A percentile compares a stretch with the other conserved stretches of the same genome.
Evolutionary conservation across 441 rosid species (phyloP).

Genomic region (Francoa sonchifolia): DNA sequence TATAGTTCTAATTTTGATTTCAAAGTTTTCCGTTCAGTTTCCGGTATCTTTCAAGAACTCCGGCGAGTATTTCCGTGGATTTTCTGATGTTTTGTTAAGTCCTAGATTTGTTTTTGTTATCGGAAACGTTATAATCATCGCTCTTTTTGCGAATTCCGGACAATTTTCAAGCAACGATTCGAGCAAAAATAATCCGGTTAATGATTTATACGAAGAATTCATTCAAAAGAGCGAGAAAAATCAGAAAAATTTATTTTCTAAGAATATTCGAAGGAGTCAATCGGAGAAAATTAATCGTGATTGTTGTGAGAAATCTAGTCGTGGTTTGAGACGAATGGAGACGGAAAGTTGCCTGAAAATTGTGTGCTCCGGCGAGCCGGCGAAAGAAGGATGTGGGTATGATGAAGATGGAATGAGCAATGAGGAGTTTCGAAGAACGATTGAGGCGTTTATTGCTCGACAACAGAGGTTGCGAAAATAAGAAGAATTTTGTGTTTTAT

Average conservation of each 20-base stretch:
- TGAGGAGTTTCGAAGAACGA: constrained; percentile 56
- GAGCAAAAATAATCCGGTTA: constrained; percentile 11
- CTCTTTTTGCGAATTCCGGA: constrained; percentile 55
- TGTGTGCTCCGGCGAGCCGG: constrained; percentile 17
- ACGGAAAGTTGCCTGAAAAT: constrained; percentile 33
- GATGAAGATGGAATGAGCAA: constrained; percentile 71
- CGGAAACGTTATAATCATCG: constrained; percentile 61
- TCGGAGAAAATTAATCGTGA: constrained; percentile 30
- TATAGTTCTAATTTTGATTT: constrained; percentile 35
- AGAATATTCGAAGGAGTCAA: constrained; percentile 28
- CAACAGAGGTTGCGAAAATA: constrained; percentile 63
- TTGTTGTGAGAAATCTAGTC: constrained; percentile 7
- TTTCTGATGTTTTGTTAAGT: constrained; percentile 30
- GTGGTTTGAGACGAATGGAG: constrained; percentile 25
- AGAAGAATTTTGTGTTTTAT: constrained; percentile 36
- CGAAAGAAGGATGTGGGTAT: constrained; percentile 18
- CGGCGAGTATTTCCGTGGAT: constrained; percentile 39
- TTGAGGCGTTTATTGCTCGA: constrained; percentile 81
- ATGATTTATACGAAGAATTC: constrained; percentile 38
- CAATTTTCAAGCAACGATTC: constrained; percentile 31
- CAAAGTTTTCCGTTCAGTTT: constrained; percentile 37
- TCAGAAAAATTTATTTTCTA: constrained; percentile 12
- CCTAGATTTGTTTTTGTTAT: constrained; percentile 63
- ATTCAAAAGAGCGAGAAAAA: constrained; percentile 30
- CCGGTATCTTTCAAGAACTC: constrained; percentile 50